Evolutionary conservation across 2,329 filamentous ascomycete genomes (phyloP), one percentile per base, ranked within the genome.

Genomic region (Colletotrichum somersetense): DNA sequence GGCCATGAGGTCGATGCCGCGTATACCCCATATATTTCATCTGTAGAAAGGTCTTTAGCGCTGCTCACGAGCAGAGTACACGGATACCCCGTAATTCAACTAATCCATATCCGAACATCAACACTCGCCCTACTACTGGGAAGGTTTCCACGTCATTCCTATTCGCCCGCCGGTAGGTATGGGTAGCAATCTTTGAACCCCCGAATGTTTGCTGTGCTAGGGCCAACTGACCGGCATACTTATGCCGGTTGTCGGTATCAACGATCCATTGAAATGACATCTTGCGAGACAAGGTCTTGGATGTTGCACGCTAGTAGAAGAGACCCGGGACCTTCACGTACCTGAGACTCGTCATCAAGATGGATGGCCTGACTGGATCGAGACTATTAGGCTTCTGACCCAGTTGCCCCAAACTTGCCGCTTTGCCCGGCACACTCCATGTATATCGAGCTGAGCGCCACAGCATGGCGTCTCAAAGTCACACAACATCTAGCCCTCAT

Each of bases 41-140:
- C 58, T 71, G 65, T 71, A 18, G 2, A 57, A n/a, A n/a, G 10
- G 8, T 14, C 53, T 8, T 8, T 10, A 6, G 18, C 7, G 4
- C n/a, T 26, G 7, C 55, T 23, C 1, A 0, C n/a, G 14, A 26
- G n/a, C 5, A 16, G 20, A 2, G 1, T 7, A 20, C 1, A 5
- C 18, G n/a, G 12, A 8, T 18, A 57, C 7, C 40, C 3, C n/a
- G 7, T 40, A 40, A 40, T 57, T 16, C 35, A 23, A 23, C 33
- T 23, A 3, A 40, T 23, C n/a, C 4, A 40, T 38, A 12, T 14
- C 12, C 2, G 33, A 30, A 30, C 30, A 7, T n/a, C 56, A 85
- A 79, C 30, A 18, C 3, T 35, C 16, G 1, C 14, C 14, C 14
- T 18, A 6, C 20, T 23, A 23, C 10, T 23, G 5, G 8, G 4